Evolutionary conservation across 2,329 filamentous ascomycete genomes (phyloP), one percentile per base, ranked within the genome.

Genomic region (Scedosporium apiospermum): DNA sequence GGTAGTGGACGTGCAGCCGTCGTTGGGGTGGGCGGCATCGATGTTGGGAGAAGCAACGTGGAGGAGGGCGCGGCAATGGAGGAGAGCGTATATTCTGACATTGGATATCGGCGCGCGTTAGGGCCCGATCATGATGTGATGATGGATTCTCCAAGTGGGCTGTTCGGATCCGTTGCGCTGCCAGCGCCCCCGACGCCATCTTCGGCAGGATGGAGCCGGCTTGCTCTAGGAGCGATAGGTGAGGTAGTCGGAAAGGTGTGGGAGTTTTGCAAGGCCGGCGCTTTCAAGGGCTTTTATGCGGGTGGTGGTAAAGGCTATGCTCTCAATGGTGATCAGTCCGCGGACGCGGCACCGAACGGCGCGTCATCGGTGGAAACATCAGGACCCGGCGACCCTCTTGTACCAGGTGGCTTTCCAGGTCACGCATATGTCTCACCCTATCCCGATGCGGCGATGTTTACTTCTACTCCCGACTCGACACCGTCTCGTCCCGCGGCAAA

Each of bases 231-330:
- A 49, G 80, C 88, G 0, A 80, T 90, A 6, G 86, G 86, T 1
- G 85, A 81, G 30, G 84, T 89, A 3, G 84, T 89, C 1, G 89
- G 90, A 18, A 93, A 88, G 69, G 86, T 96, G 0, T 92, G 91
- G 83, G 84, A 92, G 67, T 95, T 96, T 69, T 96, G 93, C 77
- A 90, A 80, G 72, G 77, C 78, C 0, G 85, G 82, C 7, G 84
- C 89, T 0, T 96, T 97, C 70, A 82, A 83, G 62, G 93, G 93
- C 0, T 97, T 97, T 72, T 87, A 93, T 65, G 91, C 93, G 12
- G 93, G 93, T 6, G 91, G 89, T 3, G 93, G 93, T 7, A 80
- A 79, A 64, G 86, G 85, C 27, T 96, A 93, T 69, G 77, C 82
- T 6, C 76, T 90, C 67, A 71, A 78, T 21, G 70, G 58, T 16